phyloP scores from a whole-genome alignment of 495 filamentous ascomycete species.

The Amorphotheca resinae region DNA sequence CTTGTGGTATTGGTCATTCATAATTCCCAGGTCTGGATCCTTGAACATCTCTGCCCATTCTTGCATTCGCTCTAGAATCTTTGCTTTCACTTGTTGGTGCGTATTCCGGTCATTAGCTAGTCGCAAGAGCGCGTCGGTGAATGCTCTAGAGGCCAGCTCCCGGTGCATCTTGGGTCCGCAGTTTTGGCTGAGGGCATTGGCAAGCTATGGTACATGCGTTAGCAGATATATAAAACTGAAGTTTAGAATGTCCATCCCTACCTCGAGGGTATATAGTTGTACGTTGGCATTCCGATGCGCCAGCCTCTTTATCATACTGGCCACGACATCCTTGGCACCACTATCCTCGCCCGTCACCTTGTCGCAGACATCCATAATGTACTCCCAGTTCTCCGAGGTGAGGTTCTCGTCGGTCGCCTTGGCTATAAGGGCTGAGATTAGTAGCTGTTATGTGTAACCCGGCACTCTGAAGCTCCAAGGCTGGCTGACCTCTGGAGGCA shows the following conservation, averaged over 20 bases:
- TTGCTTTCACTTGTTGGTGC: slow-evolving; percentile 90
- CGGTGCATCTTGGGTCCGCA: slow-evolving; percentile 85
- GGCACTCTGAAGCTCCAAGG: too few species aligned
- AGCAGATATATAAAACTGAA: not conserved
- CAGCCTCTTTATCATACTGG: slow-evolving; percentile 87
- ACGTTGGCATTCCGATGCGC: slow-evolving; percentile 98
- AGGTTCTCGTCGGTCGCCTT: slow-evolving; percentile 99
- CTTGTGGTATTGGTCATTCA: slow-evolving; percentile 89
- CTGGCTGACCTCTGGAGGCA: too few species aligned
- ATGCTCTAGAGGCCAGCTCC: slow-evolving; percentile 86
- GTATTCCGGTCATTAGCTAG: slow-evolving; percentile 90
- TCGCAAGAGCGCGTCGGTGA: slow-evolving; percentile 87
- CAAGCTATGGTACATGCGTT: slow-evolving; percentile 42
- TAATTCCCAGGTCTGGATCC: slow-evolving; percentile 89
- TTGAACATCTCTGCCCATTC: slow-evolving; percentile 95
- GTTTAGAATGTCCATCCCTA: slow-evolving; percentile 32
- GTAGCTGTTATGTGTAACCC: slow-evolving; percentile 1
- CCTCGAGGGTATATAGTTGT: slow-evolving; percentile 96
- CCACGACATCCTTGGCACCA: slow-evolving; percentile 82
- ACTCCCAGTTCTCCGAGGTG: slow-evolving; percentile 97
- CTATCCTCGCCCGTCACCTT: slow-evolving; percentile 50
- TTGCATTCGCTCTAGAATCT: slow-evolving; percentile 91
- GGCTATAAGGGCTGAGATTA: slow-evolving; percentile 37
- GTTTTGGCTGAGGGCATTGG: slow-evolving; percentile 89
- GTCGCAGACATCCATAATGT: slow-evolving; percentile 97